These are phyloP conservation scores for Solanum bukasovii DNA, from an alignment of 257 asterid species.

Conservation along the genomic window DNA sequence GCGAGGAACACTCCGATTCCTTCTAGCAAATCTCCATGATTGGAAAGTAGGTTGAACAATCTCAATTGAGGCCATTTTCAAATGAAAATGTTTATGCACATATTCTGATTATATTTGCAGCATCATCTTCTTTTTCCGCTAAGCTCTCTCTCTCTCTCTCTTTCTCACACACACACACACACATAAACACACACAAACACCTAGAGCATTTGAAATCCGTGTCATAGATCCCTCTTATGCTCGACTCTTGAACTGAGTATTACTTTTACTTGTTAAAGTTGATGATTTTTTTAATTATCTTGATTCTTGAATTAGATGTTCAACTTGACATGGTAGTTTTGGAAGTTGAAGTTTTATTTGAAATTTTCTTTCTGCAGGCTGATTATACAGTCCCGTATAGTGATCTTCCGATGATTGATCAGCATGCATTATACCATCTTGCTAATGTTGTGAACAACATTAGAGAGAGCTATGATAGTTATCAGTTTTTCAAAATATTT, in stretches of 20 bases:
- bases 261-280: not conserved
- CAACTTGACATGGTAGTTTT: not conserved
- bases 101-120: not conserved
- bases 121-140: not conserved
- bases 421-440: constrained; percentile 81
- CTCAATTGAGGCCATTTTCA: not conserved
- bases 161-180: not conserved
- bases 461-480: constrained; percentile 71
- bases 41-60: constrained; percentile 64
- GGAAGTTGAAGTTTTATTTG: not conserved
- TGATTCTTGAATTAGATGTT: not conserved
- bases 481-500: constrained; percentile 89
- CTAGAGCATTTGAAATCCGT: not conserved
- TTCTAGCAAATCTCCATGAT: constrained; percentile 87
- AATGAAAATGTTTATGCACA: not conserved
- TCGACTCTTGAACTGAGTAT: not conserved
- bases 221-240: not conserved
- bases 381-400: constrained; percentile 61
- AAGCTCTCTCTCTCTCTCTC: not conserved
- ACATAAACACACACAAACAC: not conserved
- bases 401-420: constrained; percentile 85
- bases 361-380: constrained; percentile 32
- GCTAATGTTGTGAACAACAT: constrained; percentile 66
- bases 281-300: not conserved
- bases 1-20: constrained; percentile 96